Conservation (phyloP, 2,329 filamentous ascomycete genomes). For the Kalaharituber pfeilii region DNA sequence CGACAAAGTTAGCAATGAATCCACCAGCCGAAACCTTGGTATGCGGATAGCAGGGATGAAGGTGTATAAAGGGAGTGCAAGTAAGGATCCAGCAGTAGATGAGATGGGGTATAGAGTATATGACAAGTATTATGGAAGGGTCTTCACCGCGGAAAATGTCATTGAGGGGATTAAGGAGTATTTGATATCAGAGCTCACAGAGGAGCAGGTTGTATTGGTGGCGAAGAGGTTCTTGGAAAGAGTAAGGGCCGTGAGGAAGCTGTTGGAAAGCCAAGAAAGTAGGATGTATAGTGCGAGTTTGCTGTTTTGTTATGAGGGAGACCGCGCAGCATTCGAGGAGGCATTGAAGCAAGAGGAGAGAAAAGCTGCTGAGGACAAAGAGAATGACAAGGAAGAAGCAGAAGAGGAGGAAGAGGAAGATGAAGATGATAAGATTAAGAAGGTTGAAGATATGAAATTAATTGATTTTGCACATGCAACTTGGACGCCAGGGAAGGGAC, state of each 20-base stretch:
- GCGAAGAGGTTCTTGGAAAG: constrained; percentile 31
- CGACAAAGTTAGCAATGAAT: constrained; percentile 41
- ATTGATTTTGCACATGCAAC: constrained; percentile 79
- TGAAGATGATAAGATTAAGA: constrained; percentile 39
- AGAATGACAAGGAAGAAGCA: constrained; percentile 27
- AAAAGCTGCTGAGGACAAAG: not conserved
- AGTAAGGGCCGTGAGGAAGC: constrained; percentile 38
- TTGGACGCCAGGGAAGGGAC: constrained; percentile 64
- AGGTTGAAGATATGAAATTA: constrained; percentile 63
- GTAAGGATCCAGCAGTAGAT: constrained; percentile 32
- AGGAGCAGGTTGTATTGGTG: constrained; percentile 31
- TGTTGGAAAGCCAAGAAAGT: constrained; percentile 44
- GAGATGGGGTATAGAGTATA: constrained; percentile 40
- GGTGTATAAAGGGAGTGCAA: constrained; percentile 65
- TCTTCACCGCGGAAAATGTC: constrained; percentile 39
- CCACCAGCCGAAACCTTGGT: constrained; percentile 42
- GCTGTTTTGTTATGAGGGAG: constrained; percentile 49
- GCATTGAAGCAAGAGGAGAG: constrained; percentile 28
- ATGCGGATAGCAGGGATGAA: constrained; percentile 57
- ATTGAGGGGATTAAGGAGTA: constrained; percentile 41
- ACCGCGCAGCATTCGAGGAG: constrained; percentile 37
- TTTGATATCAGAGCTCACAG: constrained; percentile 30
- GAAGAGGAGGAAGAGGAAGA: constrained; percentile 36
- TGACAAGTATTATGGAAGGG: constrained; percentile 49
- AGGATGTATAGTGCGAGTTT: constrained; percentile 51